Evolutionary conservation across 768 basidiomycete genomes (phyloP).

Genomic region (Termitomyces sp.): DNA sequence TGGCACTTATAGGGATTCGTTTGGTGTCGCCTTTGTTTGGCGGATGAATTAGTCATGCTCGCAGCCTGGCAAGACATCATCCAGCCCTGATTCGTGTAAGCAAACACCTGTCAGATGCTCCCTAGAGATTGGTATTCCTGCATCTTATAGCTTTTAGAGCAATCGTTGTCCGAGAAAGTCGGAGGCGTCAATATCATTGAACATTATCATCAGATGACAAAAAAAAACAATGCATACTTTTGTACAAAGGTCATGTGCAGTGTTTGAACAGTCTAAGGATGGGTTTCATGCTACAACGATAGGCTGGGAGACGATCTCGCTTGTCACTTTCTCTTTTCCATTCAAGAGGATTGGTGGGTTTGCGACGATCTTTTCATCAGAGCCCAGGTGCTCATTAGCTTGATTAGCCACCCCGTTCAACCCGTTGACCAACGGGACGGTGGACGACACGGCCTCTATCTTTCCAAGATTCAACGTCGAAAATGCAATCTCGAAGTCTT

Average conservation of each 20-base stretch:
- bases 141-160: no score
- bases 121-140: no score
- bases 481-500: constrained; percentile 12
- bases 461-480: not conserved
- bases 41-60: no score
- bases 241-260: not conserved
- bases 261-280: not conserved
- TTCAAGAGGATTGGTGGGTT: not conserved
- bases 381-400: not conserved
- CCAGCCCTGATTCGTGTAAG: no score
- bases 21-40: no score
- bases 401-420: not conserved
- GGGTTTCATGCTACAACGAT: not conserved
- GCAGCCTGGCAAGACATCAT: no score
- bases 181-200: no score
- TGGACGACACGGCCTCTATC: not conserved
- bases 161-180: no score
- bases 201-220: no score
- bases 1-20: no score
- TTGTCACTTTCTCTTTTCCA: not conserved
- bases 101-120: no score
- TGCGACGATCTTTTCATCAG: not conserved
- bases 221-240: no score
- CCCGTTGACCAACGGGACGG: not conserved
- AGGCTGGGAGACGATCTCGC: not conserved